Conservation (phyloP, 2,329 filamentous ascomycete genomes). For the Aspergillus quadricinctus region DNA sequence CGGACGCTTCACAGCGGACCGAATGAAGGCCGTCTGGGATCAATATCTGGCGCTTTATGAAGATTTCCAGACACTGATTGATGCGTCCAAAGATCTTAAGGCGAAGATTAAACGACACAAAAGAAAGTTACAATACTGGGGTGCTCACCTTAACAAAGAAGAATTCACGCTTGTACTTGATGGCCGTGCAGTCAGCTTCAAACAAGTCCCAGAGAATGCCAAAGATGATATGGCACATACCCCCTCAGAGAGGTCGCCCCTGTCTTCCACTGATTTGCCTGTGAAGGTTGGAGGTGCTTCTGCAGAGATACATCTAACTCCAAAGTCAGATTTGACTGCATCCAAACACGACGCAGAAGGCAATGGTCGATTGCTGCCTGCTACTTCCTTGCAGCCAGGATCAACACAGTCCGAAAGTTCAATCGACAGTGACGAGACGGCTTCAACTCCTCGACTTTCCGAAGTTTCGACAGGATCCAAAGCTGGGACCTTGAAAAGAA, state of each 20-base stretch:
- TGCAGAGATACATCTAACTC: background rate
- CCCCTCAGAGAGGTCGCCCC: background rate
- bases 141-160: conserved; percentile 23
- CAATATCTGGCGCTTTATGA: conserved; percentile 32
- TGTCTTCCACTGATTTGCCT: background rate
- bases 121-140: conserved; percentile 28
- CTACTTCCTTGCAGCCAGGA: conserved; percentile 4
- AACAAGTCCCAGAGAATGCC: conserved; percentile 13
- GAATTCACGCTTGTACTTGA: conserved; percentile 28
- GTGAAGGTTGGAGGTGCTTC: background rate
- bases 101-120: conserved; percentile 31
- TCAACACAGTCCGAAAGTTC: conserved; percentile 16
- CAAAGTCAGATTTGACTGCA: background rate
- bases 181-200: conserved; percentile 25
- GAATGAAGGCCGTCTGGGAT: conserved; percentile 18
- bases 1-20: conserved; percentile 6
- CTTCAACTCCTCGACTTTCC: background rate
- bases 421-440: conserved; percentile 1
- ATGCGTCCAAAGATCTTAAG: conserved; percentile 26
- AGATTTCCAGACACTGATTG: conserved; percentile 24
- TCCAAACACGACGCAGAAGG: background rate
- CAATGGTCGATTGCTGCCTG: background rate
- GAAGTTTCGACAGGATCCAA: conserved; percentile 2
- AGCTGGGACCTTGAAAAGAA: conserved; percentile 20
- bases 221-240: background rate